Evolutionary conservation across 441 rosid species (phyloP).

Genomic region (Adansonia rubrostipa): DNA sequence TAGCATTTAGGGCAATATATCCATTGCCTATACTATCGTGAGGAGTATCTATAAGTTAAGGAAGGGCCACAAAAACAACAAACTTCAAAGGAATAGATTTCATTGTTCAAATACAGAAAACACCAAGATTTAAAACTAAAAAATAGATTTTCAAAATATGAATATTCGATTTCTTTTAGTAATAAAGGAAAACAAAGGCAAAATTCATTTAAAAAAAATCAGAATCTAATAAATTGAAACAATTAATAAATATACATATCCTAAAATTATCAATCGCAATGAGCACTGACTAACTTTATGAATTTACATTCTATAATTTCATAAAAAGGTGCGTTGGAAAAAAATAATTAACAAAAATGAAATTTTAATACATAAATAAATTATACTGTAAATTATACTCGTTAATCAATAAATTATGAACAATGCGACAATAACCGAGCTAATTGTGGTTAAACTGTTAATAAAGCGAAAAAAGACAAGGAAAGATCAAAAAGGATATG

Average conservation of each 20-base stretch:
- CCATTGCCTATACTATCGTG: constrained; percentile 68
- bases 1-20: constrained; percentile 71
- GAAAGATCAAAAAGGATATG: constrained; percentile 65
- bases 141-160: neutral
- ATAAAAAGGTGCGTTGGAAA: neutral
- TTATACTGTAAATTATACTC: neutral
- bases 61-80: constrained; percentile 47
- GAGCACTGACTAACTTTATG: neutral
- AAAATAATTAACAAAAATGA: neutral
- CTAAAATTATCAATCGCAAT: neutral
- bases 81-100: neutral
- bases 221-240: neutral
- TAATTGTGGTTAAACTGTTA: neutral
- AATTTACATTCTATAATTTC: constrained; percentile 10
- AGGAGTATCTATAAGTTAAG: constrained; percentile 72
- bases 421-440: neutral
- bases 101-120: neutral
- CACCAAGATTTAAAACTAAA: neutral
- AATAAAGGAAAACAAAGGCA: neutral
- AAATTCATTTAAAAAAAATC: neutral
- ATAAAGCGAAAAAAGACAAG: neutral
- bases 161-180: neutral
- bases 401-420: constrained; percentile 10
- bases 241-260: constrained; percentile 4
- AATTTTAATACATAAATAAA: neutral